Base-by-base conservation (phyloP, 2,329 filamentous ascomycete species). In the Claviceps paspali region DNA sequence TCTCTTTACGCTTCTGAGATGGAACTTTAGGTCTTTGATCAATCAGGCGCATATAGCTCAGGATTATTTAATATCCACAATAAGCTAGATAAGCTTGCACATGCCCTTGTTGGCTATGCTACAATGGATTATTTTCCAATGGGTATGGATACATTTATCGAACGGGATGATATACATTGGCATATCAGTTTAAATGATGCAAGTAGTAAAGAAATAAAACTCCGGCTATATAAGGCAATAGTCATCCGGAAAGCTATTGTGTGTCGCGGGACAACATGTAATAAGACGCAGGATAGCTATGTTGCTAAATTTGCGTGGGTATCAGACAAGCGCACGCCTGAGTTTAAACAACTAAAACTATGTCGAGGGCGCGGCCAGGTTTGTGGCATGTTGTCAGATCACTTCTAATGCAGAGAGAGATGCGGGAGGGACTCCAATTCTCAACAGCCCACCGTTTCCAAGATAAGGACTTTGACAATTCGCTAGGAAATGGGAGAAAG, bases 11-110 rank as follows among this genome's bases (percentile, higher is more conserved):
- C 24, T 10, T 43, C 42, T 1, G 42, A 26, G 15, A 42, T 49
- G 36, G 47, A 51, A 33, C 36, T 49, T 10, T 47, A 43, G 45
- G 29, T 51, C 5, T 52, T 50, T 6, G 42, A 46, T 34, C 41
- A 46, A 2, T 43, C 45, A 12, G 48, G 49, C 1, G 3, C 40
- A 9, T 49, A 47, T 4, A 43, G 44, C 34, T 42, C 42, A 3
- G 47, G 39, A 1, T 14, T 29, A 12, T 39, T 46, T 26, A 27
- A 46, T 18, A 44, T 46, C 28, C 39, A 47, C 31, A 24, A 38
- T 2, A 39, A 47, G 24, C 42, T 41, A 17, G 39, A 38, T 8
- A 43, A 41, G 28, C 34, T 45, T 36, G 46, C 46, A 19, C 36
- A 38, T 11, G 42, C 45, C 29, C 26, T 46, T 38, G 41, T 48